Percentiles rank a stretch among this genome's conserved stretches.
Evolutionary conservation across 495 filamentous ascomycete genomes (phyloP).

Genomic region (Hyaloscypha hepaticicola): DNA sequence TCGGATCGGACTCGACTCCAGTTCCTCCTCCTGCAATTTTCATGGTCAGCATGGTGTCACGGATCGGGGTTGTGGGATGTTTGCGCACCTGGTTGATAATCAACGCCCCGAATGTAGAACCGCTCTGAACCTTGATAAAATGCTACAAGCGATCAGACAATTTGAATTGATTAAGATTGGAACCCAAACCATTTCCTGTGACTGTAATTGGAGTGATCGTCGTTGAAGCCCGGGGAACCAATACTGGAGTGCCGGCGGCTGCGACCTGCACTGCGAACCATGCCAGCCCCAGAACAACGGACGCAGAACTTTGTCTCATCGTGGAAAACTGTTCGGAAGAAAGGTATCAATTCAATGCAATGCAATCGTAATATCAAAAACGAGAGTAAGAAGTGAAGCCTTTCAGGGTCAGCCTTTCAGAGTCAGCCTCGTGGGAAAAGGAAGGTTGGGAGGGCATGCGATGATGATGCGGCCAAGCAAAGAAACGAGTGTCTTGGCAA

Average conservation of each 20-base stretch:
- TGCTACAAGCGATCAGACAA: conserved; percentile 38
- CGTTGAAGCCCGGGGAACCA: conserved; percentile 17
- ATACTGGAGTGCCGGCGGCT: conserved; percentile 22
- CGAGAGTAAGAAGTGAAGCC: conserved; percentile 3
- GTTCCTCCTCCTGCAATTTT: conserved; percentile 54
- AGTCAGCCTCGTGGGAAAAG: conserved; percentile 6
- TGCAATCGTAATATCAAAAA: background rate
- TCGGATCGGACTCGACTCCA: conserved; percentile 69
- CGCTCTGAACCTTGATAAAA: conserved; percentile 81
- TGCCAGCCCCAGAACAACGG: background rate
- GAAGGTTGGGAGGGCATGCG: background rate
- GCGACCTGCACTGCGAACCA: background rate
- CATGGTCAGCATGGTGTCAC: background rate
- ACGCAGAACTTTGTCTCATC: background rate
- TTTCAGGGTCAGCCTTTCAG: background rate
- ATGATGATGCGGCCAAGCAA: conserved; percentile 11
- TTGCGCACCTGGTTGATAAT: conserved; percentile 74
- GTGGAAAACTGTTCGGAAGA: background rate
- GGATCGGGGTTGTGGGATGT: background rate
- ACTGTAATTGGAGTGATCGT: conserved; percentile 50
- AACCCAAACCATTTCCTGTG: conserved; percentile 47
- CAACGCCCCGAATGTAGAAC: conserved; percentile 92
- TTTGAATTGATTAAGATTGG: background rate
- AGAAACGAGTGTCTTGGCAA: conserved; percentile 12
- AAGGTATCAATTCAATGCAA: background rate